Base-by-base conservation (phyloP, 768 basidiomycete species). In the Lactarius sp. region DNA sequence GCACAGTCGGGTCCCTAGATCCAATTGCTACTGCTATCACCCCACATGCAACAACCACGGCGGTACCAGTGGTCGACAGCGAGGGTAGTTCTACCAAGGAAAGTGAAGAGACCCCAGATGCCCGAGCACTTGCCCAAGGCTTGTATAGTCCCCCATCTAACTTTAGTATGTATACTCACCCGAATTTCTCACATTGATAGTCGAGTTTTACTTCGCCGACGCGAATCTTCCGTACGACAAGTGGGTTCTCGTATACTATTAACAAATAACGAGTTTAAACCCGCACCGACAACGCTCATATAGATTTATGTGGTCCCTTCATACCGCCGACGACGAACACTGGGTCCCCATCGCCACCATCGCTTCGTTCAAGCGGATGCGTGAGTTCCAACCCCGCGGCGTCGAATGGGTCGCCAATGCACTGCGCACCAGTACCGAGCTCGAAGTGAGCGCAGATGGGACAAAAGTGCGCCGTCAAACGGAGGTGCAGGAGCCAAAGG, bases 141-240 rank as follows among this genome's bases (percentile, higher is more conserved):
- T 64, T 60, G 80, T 73, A 20, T 47, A 10, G 51, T 42, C 14
- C 4, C 36, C 47, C 8, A 8, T 52, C 22, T 20, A 8, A 39
- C 34, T 12, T 27, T 57, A 27, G 3, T 33, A 13, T 14, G 13
- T 14, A 57, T 20, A 22, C 41, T 61, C 1, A 62, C 52, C 13
- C 34, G 9, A 22, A 36, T 20, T 10, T 8, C 33, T 46, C 9
- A 31, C 56, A 39, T 56, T 50, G 41, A 27, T 51, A 97, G 95
- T 96, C 70, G 91, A 94, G 73, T 98, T 97, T 75, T 97, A 98
- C 79, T 94, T 98, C 76, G 90, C 90, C 56, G 94, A 96, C 75
- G 83, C 93, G n/a, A 97, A 98, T 75, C 83, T 98, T 58, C 95
- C 95, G 1, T 94, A 84, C 67, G 92, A 94, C 80, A 90, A 85